Evolutionary conservation across 805 yeast species (phyloP).

Genomic region (Saccharomyces paradoxus): DNA sequence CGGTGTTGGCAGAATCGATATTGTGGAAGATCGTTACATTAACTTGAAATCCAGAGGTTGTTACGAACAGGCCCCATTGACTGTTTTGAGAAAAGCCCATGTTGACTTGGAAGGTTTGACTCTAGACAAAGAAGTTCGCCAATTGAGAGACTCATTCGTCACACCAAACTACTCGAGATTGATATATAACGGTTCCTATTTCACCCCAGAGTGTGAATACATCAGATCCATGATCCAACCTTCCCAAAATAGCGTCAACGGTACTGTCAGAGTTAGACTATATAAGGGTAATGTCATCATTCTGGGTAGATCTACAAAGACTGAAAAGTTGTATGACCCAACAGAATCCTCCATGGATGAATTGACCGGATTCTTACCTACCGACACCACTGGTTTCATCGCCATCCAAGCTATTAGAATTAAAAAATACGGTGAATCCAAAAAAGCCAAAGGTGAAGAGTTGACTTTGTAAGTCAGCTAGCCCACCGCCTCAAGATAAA

Average conservation of each 20-base stretch:
- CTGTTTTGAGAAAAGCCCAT: slow-evolving; percentile 87
- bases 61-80: slow-evolving; percentile 98
- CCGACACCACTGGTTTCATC: slow-evolving; percentile 94
- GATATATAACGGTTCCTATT: slow-evolving; percentile 95
- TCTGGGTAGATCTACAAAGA: slow-evolving; percentile 89
- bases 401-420: slow-evolving; percentile 97
- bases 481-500: background rate
- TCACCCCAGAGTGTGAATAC: slow-evolving; percentile 96
- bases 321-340: slow-evolving; percentile 95
- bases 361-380: slow-evolving; percentile 94
- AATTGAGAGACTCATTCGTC: slow-evolving; percentile 91
- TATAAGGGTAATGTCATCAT: slow-evolving; percentile 84
- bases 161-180: slow-evolving; percentile 85
- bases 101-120: slow-evolving; percentile 96
- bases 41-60: slow-evolving; percentile 99
- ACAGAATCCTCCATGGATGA: slow-evolving; percentile 99
- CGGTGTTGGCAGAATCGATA: slow-evolving; percentile 99
- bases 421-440: slow-evolving; percentile 95
- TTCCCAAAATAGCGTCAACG: slow-evolving; percentile 91
- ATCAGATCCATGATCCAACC: slow-evolving; percentile 90
- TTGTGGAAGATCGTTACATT: slow-evolving; percentile 97
- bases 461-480: slow-evolving; percentile 27
- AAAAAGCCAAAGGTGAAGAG: slow-evolving; percentile 63
- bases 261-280: slow-evolving; percentile 86
- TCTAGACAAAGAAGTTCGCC: slow-evolving; percentile 94